These are phyloP conservation scores for Alternaria infectoria DNA, from an alignment of 2,329 filamentous ascomycete genomes.

Conservation along the genomic window DNA sequence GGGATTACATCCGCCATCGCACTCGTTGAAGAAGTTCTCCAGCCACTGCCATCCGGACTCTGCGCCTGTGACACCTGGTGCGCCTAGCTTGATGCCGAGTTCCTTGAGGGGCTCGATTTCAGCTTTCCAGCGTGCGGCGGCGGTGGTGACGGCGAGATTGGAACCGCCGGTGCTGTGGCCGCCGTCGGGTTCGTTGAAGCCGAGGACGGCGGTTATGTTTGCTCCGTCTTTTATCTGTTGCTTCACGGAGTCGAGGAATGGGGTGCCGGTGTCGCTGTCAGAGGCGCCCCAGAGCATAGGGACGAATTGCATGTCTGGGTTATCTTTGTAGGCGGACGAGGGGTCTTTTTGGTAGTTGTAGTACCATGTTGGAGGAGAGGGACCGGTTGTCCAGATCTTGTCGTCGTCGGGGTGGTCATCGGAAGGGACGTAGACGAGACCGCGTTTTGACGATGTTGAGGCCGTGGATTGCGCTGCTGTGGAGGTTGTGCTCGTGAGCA, in stretches of 20 bases:
- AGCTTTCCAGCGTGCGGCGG: constrained; percentile 72
- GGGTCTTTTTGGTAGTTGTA: constrained; percentile 76
- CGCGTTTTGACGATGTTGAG: constrained; percentile 68
- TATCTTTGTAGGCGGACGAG: constrained; percentile 56
- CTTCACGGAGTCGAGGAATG: constrained; percentile 67
- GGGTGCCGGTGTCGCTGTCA: constrained; percentile 53
- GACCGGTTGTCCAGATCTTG: constrained; percentile 66
- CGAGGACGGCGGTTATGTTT: constrained; percentile 72
- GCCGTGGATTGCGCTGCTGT: constrained; percentile 34
- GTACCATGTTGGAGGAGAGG: constrained; percentile 75
- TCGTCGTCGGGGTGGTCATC: constrained; percentile 65
- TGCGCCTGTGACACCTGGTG: constrained; percentile 72
- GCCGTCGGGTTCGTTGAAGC: constrained; percentile 81
- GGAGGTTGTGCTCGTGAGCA: constrained; percentile 4
- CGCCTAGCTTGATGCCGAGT: constrained; percentile 68
- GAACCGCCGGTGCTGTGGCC: constrained; percentile 64
- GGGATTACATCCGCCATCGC: constrained; percentile 52
- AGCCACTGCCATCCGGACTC: constrained; percentile 70
- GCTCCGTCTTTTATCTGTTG: constrained; percentile 58
- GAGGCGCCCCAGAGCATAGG: constrained; percentile 78
- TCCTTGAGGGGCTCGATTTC: constrained; percentile 73
- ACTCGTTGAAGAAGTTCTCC: constrained; percentile 68
- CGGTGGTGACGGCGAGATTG: constrained; percentile 63
- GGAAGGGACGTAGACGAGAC: constrained; percentile 72
- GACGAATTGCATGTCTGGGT: constrained; percentile 69